phyloP scores from a whole-genome alignment of 345 rosid genomes.

The Diplotaxis tenuifolia region DNA sequence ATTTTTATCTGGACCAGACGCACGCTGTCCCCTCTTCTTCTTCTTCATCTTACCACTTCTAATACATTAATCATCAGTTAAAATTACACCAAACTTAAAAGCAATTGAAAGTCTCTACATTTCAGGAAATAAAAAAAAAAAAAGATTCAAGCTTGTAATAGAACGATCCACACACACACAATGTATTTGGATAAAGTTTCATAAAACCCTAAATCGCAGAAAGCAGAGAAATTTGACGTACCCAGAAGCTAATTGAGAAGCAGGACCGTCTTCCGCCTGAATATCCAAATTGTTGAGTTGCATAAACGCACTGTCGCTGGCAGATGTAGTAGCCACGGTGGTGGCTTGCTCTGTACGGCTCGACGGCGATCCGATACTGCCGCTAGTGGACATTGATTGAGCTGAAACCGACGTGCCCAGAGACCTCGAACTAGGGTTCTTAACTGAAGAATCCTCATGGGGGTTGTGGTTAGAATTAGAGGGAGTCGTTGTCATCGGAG shows the following conservation, averaged over 20 bases:
- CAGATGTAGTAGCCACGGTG: slow-evolving; percentile 69
- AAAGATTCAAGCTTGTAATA: not conserved
- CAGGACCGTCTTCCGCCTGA: slow-evolving; percentile 91
- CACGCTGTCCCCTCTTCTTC: slow-evolving; percentile 94
- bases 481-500: no score
- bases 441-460: no score
- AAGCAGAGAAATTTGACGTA: slow-evolving; percentile 25
- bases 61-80: slow-evolving; percentile 15
- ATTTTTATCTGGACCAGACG: slow-evolving; percentile 82
- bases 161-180: slow-evolving; percentile 3
- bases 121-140: slow-evolving; percentile 8
- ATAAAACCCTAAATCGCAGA: slow-evolving; percentile 15
- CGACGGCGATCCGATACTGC: slow-evolving; percentile 92
- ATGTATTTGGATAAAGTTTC: not conserved
- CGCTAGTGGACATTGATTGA: slow-evolving; percentile 82
- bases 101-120: not conserved
- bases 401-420: no score
- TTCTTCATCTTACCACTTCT: slow-evolving; percentile 55
- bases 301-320: slow-evolving; percentile 61
- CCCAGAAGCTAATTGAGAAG: slow-evolving; percentile 77
- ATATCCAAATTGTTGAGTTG: slow-evolving; percentile 74
- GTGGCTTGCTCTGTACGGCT: slow-evolving; percentile 69
- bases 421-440: no score
- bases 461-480: no score
- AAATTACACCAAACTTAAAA: not conserved